Percentiles rank a stretch among this genome's conserved stretches.
Evolutionary conservation across 345 rosid genomes (phyloP).

Genomic region (Linum lewisii): DNA sequence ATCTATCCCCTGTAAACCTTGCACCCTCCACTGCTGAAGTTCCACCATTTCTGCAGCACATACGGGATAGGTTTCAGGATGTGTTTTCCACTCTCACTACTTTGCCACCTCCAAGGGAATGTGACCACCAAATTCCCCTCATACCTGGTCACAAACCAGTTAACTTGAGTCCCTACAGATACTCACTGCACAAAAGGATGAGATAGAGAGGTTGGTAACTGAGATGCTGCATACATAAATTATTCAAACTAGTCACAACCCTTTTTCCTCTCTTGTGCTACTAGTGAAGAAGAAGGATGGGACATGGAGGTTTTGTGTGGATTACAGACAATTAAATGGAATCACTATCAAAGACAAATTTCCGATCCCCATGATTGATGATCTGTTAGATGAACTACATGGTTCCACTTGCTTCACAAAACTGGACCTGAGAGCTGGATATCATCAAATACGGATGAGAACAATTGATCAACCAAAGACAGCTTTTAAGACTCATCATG

Average conservation of each 20-base stretch:
- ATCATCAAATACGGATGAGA: background rate
- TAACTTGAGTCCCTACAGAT: background rate
- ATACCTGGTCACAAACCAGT: background rate
- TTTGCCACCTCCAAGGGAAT: too few species aligned
- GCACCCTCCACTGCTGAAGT: too few species aligned
- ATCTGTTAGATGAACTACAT: background rate
- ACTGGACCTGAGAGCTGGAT: background rate
- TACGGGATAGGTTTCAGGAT: too few species aligned
- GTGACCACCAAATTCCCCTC: too few species aligned
- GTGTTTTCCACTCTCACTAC: too few species aligned
- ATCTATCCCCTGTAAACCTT: too few species aligned
- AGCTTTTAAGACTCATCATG: background rate
- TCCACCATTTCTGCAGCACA: too few species aligned
- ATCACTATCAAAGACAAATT: background rate
- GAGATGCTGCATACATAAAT: background rate
- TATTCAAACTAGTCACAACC: background rate
- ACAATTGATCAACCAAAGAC: background rate
- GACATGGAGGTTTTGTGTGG: background rate
- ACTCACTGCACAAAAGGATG: background rate
- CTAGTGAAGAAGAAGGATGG: background rate
- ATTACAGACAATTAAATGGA: too few species aligned
- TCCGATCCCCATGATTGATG: background rate
- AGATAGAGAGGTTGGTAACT: background rate
- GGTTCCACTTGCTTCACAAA: background rate
- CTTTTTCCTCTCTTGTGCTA: background rate